Conservation (phyloP, 345 rosid genomes). For the Ceriops tagal region DNA sequence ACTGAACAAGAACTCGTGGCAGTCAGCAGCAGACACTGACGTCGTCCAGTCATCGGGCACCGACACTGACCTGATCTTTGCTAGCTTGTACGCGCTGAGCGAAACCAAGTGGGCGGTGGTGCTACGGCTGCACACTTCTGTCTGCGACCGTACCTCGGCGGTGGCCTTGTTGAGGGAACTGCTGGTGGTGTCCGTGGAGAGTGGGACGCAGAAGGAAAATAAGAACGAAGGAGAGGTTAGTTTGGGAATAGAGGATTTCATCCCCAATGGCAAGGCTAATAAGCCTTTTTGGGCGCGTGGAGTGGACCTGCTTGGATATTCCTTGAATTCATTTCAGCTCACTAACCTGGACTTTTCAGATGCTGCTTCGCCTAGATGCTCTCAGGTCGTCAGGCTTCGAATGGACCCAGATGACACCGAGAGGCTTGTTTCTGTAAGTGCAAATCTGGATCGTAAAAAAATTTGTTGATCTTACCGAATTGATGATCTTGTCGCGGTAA, state of each 20-base stretch:
- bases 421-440: conserved; percentile 54
- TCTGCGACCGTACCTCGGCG: conserved; percentile 73
- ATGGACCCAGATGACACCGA: conserved; percentile 47
- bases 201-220: conserved; percentile 12
- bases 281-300: conserved; percentile 91
- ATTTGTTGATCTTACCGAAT: too few relatives aligned
- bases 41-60: neutral
- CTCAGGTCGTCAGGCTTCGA: conserved; percentile 54
- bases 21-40: neutral
- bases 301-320: conserved; percentile 83
- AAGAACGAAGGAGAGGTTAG: conserved; percentile 32
- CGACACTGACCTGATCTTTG: conserved; percentile 40
- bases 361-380: conserved; percentile 35
- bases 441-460: too few relatives aligned
- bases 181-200: conserved; percentile 28
- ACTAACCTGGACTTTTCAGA: conserved; percentile 59
- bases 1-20: conserved; percentile 61
- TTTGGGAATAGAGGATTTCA: conserved; percentile 58
- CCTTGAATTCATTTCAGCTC: conserved; percentile 66
- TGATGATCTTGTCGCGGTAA: too few relatives aligned
- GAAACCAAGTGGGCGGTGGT: conserved; percentile 41
- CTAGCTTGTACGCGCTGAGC: conserved; percentile 47
- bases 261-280: conserved; percentile 67
- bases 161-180: conserved; percentile 52
- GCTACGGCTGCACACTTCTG: conserved; percentile 60